These are phyloP conservation scores for Trichoderma sp. DNA, from an alignment of 2,329 filamentous ascomycete species.

Conservation along the genomic window DNA sequence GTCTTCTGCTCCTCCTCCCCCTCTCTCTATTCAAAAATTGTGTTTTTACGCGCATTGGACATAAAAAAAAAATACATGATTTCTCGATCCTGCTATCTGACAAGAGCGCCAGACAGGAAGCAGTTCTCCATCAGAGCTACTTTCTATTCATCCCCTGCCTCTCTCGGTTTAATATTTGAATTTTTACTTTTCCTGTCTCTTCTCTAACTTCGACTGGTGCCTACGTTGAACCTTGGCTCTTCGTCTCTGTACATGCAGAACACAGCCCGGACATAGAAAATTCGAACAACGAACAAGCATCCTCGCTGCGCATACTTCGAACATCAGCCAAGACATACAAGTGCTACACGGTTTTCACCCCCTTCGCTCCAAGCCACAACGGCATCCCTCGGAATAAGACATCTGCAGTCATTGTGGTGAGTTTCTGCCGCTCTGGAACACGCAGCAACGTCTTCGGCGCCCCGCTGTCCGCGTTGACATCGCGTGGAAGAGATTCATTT, in stretches of 20 bases:
- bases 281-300: neutral
- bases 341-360: neutral
- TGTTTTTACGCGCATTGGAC: neutral
- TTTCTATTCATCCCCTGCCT: neutral
- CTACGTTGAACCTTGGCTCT: neutral
- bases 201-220: neutral
- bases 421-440: slow-evolving; percentile 7
- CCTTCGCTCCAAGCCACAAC: neutral
- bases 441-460: neutral
- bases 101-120: neutral
- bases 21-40: neutral
- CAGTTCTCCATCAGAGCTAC: neutral
- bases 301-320: neutral
- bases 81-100: neutral
- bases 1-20: neutral
- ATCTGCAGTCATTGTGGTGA: neutral
- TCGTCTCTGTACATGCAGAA: slow-evolving; percentile 34
- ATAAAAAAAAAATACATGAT: neutral
- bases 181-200: neutral
- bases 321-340: neutral
- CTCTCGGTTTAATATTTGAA: neutral
- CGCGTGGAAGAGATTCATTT: slow-evolving; percentile 21
- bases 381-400: neutral
- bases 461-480: slow-evolving; percentile 6
- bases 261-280: slow-evolving; percentile 30